Evolutionary conservation across 2,329 filamentous ascomycete species (phyloP), one percentile per base, ranked within the genome.

Genomic region (Fusarium brevicatenulatum): DNA sequence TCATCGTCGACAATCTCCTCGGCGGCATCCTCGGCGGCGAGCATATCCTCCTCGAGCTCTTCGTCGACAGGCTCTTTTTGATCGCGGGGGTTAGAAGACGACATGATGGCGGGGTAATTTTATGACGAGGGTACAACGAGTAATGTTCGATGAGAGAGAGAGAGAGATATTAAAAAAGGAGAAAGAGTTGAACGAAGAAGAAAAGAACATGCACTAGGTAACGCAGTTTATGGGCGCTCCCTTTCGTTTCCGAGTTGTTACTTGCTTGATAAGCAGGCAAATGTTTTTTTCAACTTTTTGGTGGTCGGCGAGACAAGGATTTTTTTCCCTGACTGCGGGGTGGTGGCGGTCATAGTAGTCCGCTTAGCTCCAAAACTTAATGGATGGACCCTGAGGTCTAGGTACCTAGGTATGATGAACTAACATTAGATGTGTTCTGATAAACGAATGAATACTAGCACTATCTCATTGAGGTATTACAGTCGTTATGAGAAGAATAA

Each of bases 1-100:
- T 89, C 91, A 68, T 90, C 91, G 39, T 77, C 91, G 72, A 97
- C 89, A 83, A 95, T 91, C 74, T 91, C 91, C 76, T 91, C 89
- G 69, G 92, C 89, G 83, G 94, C 91, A 74, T 90, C 91, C 73
- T 91, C 89, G 67, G 91, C 89, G 61, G 83, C 79, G 58, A 84
- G 82, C 72, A 84, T 75, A 64, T 82, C 79, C 60, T 84, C 79
- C 62, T 84, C 81, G 70, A 82, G 80, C 72, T 78, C 75, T 62
- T 77, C 71, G 32, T 78, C 78, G 42, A 66, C 50, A 32, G 68
- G 68, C 43, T 77, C 77, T 61, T 77, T 73, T 53, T 73, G 60
- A 56, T 75, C 70, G 65, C 68, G 73, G 66, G 66, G 73, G 63
- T 77, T 76, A 44, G 79, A 76, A 66, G 79, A 77, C 54, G 80